Conservation (phyloP, 352 stramenopile species). For the Phytophthora multivora region DNA sequence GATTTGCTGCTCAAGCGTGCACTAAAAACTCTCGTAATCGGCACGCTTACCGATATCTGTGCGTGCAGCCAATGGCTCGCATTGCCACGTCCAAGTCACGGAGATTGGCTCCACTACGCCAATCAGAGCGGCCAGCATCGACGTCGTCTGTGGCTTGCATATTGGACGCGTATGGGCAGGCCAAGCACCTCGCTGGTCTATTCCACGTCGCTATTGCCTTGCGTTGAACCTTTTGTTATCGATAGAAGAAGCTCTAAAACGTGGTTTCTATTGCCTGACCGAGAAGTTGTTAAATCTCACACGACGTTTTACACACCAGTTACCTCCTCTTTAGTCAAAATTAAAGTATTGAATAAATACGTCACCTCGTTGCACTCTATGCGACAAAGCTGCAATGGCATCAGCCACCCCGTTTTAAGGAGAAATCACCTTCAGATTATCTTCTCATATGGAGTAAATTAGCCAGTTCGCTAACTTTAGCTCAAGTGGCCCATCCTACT, state of each 20-base stretch:
- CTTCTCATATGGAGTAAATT: neutral
- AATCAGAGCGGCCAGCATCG: conserved; percentile 7
- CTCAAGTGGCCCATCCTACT: neutral
- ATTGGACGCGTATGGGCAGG: conserved; percentile 2
- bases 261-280: neutral
- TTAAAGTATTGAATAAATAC: neutral
- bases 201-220: conserved; percentile 13
- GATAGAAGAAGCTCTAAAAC: conserved; percentile 1
- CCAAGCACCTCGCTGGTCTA: conserved; percentile 19
- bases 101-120: neutral
- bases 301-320: neutral
- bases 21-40: conserved; percentile 21
- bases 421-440: neutral
- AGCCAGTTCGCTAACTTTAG: conserved; percentile 8
- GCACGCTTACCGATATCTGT: conserved; percentile 21
- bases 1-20: conserved; percentile 4
- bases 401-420: neutral
- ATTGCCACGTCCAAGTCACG: conserved; percentile 18
- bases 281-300: neutral
- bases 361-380: neutral
- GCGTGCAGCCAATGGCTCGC: conserved; percentile 25
- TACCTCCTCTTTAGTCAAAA: neutral
- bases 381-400: neutral
- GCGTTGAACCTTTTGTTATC: conserved; percentile 20
- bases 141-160: neutral